Conservation (phyloP, 2,329 filamentous ascomycete genomes). For the Dothiorella sarmentorum region DNA sequence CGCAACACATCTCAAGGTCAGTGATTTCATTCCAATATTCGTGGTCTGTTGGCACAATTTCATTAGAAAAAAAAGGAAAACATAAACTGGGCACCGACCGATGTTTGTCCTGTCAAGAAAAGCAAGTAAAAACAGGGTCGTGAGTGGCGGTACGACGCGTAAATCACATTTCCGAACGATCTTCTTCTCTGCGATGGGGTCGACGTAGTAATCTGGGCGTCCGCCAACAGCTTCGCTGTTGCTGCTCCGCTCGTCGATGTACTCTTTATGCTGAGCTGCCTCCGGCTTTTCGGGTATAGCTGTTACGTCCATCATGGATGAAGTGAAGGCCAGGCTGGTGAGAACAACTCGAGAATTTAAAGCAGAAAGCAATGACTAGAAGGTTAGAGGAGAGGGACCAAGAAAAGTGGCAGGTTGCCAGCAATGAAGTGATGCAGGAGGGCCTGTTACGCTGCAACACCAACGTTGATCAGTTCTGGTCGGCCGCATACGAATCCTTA, state of each 20-base stretch:
- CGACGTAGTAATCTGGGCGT: constrained; percentile 24
- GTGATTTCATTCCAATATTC: constrained; percentile 18
- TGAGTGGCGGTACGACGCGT: constrained; percentile 47
- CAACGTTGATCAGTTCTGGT: neutral
- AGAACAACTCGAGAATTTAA: too few relatives aligned
- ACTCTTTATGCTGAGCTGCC: constrained; percentile 1
- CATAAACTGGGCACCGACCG: constrained; percentile 29
- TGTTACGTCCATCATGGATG: neutral
- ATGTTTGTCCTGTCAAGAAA: constrained; percentile 28
- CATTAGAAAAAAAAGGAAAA: too few relatives aligned
- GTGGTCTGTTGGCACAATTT: too few relatives aligned
- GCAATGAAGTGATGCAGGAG: neutral
- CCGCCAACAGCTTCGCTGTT: neutral
- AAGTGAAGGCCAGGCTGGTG: too few relatives aligned
- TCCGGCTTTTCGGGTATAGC: neutral
- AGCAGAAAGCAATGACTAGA: too few relatives aligned
- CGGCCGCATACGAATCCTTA: too few relatives aligned
- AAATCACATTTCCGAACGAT: constrained; percentile 49
- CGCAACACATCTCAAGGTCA: neutral
- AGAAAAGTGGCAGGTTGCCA: neutral
- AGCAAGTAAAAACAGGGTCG: constrained; percentile 27
- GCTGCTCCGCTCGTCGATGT: neutral
- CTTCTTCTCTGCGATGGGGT: constrained; percentile 42
- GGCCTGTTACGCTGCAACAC: neutral
- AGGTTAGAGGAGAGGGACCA: neutral